Conservation (phyloP, 2,329 filamentous ascomycete genomes). For the Pyricularia pennisetigena region DNA sequence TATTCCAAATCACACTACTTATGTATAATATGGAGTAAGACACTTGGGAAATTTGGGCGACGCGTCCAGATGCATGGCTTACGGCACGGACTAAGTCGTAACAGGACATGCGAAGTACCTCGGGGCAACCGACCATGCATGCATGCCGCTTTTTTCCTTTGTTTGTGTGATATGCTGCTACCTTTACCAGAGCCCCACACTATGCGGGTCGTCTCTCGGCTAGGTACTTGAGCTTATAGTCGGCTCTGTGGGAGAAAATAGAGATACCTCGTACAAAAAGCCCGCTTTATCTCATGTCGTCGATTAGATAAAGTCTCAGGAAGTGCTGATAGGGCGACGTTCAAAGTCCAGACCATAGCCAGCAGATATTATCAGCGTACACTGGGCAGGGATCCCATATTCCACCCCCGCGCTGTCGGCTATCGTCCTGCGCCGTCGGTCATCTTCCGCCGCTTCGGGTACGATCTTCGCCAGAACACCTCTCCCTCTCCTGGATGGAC, state of each 20-base stretch:
- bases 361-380: not conserved
- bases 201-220: not conserved
- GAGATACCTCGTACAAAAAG: not conserved
- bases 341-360: not conserved
- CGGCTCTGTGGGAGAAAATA: not conserved
- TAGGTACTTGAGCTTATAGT: not conserved
- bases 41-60: not conserved
- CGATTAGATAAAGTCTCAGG: not conserved
- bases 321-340: not conserved
- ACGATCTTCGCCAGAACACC: conserved; percentile 12
- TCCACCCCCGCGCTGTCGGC: not conserved
- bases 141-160: not conserved
- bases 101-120: not conserved
- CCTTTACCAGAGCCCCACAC: not conserved
- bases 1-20: not conserved
- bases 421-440: not conserved
- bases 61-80: not conserved
- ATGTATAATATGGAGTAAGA: not conserved
- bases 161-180: not conserved
- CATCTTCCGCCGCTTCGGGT: conserved; percentile 22
- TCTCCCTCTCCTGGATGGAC: conserved; percentile 9
- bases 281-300: not conserved
- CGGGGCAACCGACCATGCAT: too few species aligned
- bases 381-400: not conserved
- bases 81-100: not conserved